Conservation (phyloP, 306 rosid species). For the Cyamopsis tetragonoloba region DNA sequence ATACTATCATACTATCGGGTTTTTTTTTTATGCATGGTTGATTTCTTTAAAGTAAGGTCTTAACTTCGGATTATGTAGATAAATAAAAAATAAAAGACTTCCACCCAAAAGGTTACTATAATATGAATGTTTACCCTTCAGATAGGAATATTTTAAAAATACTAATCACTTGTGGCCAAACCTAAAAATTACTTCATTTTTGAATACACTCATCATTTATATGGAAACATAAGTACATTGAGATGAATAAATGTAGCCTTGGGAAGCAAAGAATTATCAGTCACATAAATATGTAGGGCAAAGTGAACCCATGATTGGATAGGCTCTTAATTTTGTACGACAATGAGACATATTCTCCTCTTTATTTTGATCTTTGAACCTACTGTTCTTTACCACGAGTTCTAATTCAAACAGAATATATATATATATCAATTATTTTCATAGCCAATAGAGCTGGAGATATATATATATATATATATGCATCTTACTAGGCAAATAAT, state of each 20-base stretch:
- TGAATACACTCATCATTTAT: conserved; percentile 23
- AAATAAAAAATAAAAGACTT: too few relatives aligned
- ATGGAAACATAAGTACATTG: conserved; percentile 36
- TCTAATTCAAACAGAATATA: not conserved
- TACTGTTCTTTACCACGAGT: conserved; percentile 19
- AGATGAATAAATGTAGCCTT: conserved; percentile 25
- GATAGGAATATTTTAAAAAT: too few relatives aligned
- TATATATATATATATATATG: too few relatives aligned
- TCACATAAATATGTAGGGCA: conserved; percentile 27
- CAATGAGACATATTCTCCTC: conserved; percentile 32
- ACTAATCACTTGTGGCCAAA: too few relatives aligned
- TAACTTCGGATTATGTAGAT: too few relatives aligned
- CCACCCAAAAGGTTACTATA: too few relatives aligned
- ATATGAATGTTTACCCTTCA: too few relatives aligned
- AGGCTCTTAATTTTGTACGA: conserved; percentile 33
- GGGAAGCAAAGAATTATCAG: conserved; percentile 14
- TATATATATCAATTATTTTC: not conserved
- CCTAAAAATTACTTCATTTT: too few relatives aligned
- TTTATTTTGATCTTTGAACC: conserved; percentile 12
- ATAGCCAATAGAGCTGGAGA: not conserved
- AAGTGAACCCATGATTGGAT: conserved; percentile 40
- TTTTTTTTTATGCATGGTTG: too few relatives aligned
- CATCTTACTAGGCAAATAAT: too few relatives aligned
- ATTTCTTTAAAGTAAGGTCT: too few relatives aligned
- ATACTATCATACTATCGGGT: too few relatives aligned